phyloP scores from a whole-genome alignment of 2,329 filamentous ascomycete genomes.

The Hymenoscyphus albidus region DNA sequence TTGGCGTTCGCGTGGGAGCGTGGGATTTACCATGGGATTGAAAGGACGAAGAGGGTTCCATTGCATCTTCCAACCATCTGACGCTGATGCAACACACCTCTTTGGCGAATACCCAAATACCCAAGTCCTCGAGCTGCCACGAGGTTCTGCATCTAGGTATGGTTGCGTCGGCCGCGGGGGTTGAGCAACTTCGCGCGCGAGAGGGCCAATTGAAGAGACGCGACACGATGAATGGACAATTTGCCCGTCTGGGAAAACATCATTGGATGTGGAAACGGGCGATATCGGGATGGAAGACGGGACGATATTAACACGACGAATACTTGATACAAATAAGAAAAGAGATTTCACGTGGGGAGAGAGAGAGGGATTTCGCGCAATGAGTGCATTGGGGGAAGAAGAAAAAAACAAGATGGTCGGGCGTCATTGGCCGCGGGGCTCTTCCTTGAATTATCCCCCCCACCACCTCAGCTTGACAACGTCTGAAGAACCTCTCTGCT shows the following conservation, averaged over 20 bases:
- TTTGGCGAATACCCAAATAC: not conserved
- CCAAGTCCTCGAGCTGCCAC: not conserved
- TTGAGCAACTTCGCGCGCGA: not conserved
- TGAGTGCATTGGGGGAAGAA: not conserved
- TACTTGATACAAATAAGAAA: not conserved
- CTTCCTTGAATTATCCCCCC: not conserved
- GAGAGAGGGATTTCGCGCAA: conserved; percentile 1
- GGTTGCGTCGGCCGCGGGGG: not conserved
- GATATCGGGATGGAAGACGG: not conserved
- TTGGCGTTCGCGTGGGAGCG: not conserved
- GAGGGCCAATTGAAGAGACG: not conserved
- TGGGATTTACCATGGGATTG: conserved; percentile 6
- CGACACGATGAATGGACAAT: not conserved
- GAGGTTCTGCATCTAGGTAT: not conserved
- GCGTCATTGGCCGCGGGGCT: conserved; percentile 6
- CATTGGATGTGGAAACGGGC: not conserved
- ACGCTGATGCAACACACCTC: not conserved
- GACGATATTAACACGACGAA: not conserved
- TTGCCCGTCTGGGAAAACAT: not conserved
- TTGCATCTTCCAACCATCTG: not conserved
- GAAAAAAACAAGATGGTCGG: not conserved
- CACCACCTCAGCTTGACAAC: not conserved
- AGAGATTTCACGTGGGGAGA: not conserved
- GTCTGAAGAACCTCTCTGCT: not conserved
- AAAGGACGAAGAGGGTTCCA: conserved; percentile 3